Evolutionary conservation across 2,329 filamentous ascomycete species (phyloP), one percentile per base, ranked within the genome.

Genomic region (Diaporthe vaccinii): DNA sequence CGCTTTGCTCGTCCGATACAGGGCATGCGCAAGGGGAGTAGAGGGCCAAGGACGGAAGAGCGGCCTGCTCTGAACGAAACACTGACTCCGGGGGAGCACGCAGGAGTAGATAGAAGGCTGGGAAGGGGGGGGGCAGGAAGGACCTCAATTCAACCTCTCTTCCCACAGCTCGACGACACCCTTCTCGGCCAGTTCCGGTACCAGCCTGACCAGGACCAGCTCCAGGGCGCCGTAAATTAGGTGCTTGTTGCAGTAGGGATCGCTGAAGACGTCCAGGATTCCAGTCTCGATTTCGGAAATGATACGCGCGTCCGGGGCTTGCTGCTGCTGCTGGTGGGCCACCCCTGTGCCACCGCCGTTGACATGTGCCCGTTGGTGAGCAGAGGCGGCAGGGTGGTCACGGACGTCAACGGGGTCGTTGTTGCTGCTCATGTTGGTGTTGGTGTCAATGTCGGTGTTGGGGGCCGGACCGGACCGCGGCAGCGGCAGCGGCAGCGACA

Each of bases 191-290:
- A 98, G 83, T 85, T 99, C 97, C 6, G 97, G 97, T 81, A 98
- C 90, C 77, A 98, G 84, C 78, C 93, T 91, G 74, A 95, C 90
- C n/a, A 98, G 87, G 2, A 98, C 82, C 75, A 96, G 85, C 85
- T 99, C 97, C 46, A 98, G 85, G 65, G 97, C 87, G 59, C 91
- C 89, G 81, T 98, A 98, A 79, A 98, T 86, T 44, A 98, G 86
- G 85, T 98, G 95, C 85, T 96, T 97, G 85, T 99, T 99, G 84
- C 95, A 93, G 85, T 98, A 98, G 70, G 90, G 87, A 84, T 98
- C 95, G 22, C 90, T 91, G 78, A 98, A 93, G 51, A 96, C 87
- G 79, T 93, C 91, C 62, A 98, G 87, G 61, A 95, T 86, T 36
- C 90, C 85, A 76, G 88, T 85, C 80, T 92, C 91, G 77, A 95